Conservation (phyloP, 805 yeast genomes). For the Spathaspora boniae region DNA sequence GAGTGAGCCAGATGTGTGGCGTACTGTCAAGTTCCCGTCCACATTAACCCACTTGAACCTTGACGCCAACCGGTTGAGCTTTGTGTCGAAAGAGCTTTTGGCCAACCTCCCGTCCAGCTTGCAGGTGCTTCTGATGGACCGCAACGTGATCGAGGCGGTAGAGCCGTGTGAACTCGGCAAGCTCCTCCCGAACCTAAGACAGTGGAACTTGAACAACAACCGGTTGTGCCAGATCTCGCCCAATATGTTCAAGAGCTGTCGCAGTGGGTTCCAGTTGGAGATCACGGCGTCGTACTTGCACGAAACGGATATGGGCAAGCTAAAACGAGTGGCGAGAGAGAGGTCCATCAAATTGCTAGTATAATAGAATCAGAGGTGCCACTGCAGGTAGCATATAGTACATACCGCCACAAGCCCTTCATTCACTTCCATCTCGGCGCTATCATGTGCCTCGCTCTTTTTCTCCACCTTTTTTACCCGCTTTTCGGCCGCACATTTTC, state of each 20-base stretch:
- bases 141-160: slow-evolving; percentile 10
- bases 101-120: slow-evolving; percentile 25
- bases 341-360: slow-evolving; percentile 8
- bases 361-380: no score
- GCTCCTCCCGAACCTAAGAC: slow-evolving; percentile 19
- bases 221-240: slow-evolving; percentile 8
- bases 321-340: slow-evolving; percentile 9
- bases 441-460: no score
- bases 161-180: slow-evolving; percentile 4
- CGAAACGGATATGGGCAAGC: slow-evolving; percentile 10
- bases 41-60: slow-evolving; percentile 19
- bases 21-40: slow-evolving; percentile 21
- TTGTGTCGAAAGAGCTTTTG: slow-evolving; percentile 18
- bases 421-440: no score
- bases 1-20: slow-evolving; percentile 15
- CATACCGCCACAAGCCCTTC: no score
- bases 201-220: slow-evolving; percentile 17
- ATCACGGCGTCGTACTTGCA: slow-evolving; percentile 14
- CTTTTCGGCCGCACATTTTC: not conserved
- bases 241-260: slow-evolving; percentile 5
- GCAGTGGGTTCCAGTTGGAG: slow-evolving; percentile 8
- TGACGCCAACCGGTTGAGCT: slow-evolving; percentile 21
- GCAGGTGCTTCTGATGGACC: slow-evolving; percentile 15
- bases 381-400: no score
- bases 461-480: no score